Percentiles rank a stretch among this genome's conserved stretches.
Conservation (phyloP, 371 early-diverging fungal genomes). For the Mucor lusitanicus region DNA sequence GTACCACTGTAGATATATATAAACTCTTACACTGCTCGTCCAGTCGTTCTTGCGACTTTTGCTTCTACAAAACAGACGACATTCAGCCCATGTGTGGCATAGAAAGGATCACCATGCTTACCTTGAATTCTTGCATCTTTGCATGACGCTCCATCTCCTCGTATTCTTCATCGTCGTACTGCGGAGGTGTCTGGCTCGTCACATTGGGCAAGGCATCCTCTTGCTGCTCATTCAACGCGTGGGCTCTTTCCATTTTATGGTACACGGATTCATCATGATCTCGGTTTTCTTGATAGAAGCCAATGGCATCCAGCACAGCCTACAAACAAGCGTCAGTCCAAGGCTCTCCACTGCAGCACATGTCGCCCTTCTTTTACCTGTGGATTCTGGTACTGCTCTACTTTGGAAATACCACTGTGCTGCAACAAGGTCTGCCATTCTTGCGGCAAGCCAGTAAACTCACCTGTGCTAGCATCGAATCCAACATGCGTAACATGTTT, state of each 20-base stretch:
- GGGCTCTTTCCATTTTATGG: slow-evolving; percentile 84
- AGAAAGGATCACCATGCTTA: not conserved
- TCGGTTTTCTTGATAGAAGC: slow-evolving; percentile 82
- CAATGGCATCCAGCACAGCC: slow-evolving; percentile 94
- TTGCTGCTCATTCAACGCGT: slow-evolving; percentile 27
- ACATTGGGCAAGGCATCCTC: not conserved
- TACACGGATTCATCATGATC: slow-evolving; percentile 76
- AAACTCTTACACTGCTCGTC: slow-evolving; percentile 11
- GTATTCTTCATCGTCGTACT: slow-evolving; percentile 9
- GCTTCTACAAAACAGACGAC: not conserved
- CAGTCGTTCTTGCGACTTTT: slow-evolving; percentile 10
- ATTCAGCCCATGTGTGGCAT: not conserved
- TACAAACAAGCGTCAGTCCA: slow-evolving; percentile 13
- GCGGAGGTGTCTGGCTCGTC: not conserved
- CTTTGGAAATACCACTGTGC: slow-evolving; percentile 92
- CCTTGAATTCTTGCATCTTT: not conserved
- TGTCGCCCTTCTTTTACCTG: slow-evolving; percentile 57
- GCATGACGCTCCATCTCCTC: not conserved
- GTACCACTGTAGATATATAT: not conserved
- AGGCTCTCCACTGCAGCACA: not conserved
- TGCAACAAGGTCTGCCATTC: slow-evolving; percentile 93
- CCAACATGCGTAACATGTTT: slow-evolving; percentile 96
- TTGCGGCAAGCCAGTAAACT: slow-evolving; percentile 92
- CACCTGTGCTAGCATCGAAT: slow-evolving; percentile 88
- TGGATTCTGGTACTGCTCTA: slow-evolving; percentile 94